Conservation (phyloP, 2,329 filamentous ascomycete genomes). For the Capronia coronata region DNA sequence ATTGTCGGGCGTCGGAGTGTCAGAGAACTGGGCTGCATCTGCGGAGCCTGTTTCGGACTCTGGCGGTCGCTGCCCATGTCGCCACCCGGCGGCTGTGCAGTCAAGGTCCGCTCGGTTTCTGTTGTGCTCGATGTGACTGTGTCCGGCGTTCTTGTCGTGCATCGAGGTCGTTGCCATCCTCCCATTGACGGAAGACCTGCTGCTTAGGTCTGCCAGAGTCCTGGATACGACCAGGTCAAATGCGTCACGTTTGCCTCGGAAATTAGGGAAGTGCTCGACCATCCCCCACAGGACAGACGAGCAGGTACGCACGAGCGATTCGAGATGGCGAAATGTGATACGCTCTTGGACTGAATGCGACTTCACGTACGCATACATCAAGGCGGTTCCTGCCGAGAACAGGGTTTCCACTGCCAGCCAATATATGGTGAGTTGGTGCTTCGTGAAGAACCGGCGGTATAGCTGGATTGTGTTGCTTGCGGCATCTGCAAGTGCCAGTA, state of each 20-base stretch:
- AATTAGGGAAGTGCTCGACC: slow-evolving; percentile 27
- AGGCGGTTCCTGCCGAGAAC: slow-evolving; percentile 12
- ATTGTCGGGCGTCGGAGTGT: not conserved
- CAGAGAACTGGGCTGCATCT: not conserved
- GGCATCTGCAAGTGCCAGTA: slow-evolving; percentile 6
- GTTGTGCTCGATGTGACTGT: slow-evolving; percentile 1
- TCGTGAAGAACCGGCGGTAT: slow-evolving; percentile 13
- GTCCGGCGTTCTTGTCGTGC: not conserved
- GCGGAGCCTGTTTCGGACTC: not conserved
- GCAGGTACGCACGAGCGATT: slow-evolving; percentile 13
- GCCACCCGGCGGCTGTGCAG: not conserved
- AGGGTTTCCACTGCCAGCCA: slow-evolving; percentile 17
- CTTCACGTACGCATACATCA: slow-evolving; percentile 8
- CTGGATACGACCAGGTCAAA: slow-evolving; percentile 15
- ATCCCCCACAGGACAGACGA: slow-evolving; percentile 27
- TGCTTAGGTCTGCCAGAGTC: slow-evolving; percentile 7
- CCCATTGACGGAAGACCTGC: not conserved
- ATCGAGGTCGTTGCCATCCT: too few species aligned
- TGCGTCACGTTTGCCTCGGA: slow-evolving; percentile 25
- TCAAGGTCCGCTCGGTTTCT: not conserved
- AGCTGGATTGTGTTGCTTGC: slow-evolving; percentile 11
- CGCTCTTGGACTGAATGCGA: slow-evolving; percentile 8
- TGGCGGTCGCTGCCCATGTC: not conserved
- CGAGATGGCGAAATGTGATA: slow-evolving; percentile 6
- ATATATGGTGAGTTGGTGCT: slow-evolving; percentile 12